Base-by-base conservation (phyloP, 768 basidiomycete species). In the Boletus sensibilis region DNA sequence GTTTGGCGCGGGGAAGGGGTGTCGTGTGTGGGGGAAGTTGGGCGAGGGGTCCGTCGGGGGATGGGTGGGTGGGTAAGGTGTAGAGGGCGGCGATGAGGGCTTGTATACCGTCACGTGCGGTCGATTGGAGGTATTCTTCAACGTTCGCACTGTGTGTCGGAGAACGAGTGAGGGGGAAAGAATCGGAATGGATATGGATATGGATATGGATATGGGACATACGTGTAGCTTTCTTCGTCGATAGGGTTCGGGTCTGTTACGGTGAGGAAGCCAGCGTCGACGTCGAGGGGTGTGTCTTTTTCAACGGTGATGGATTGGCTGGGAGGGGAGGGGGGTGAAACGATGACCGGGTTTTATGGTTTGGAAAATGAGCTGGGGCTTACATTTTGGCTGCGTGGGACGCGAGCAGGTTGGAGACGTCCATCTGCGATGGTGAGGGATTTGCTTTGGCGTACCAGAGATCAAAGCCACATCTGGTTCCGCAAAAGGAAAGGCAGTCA, bases 211-310 rank as follows among this genome's bases (percentile, higher is more conserved):
- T 7, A 4, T 12, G 13, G 2, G n/a, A 72, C 85, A 62, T 58
- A 94, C 94, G 79, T 75, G 80, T 98, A 97, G 64, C 78, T 82
- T 54, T 92, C 90, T 46, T 82, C 80, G 71, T 98, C 94, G 60
- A 94, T 84, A 13, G 90, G 84, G 70, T 93, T 95, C 21, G 81
- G 80, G 76, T 99, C 96, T 45, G 92, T 92, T 1, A 91, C 92
- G 5, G 89, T 82, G 20, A 99, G 78, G 40, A 89, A 80, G 5
- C 91, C 95, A 5, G 87, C 67, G 74, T 99, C 97, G 56, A 93
- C 77, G 41, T 87, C 84, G 58, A 92, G 81, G 8, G 89, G 84
- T 10, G 82, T 85, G 50, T 92, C 90, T 70, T 90, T 93, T 69
- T 92, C 86, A 53, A 92, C 86, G 34, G 76, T 72, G 37, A 83